These are phyloP conservation scores for Litsea cubeba DNA, from an alignment of 164 flowering plant genomes.

Conservation along the genomic window DNA sequence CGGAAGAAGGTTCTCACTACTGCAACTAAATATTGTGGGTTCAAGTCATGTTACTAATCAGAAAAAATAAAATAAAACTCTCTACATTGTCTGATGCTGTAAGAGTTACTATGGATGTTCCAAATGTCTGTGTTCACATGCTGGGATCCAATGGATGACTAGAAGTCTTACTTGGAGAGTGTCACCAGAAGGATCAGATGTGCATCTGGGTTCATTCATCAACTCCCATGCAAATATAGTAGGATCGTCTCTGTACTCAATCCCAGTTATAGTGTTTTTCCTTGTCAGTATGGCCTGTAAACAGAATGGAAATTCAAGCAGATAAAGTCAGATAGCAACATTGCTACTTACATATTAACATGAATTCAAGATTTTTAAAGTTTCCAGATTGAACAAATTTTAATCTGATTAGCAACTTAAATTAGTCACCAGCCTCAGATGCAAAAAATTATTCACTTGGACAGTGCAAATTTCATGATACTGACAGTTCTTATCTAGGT, in stretches of 20 bases:
- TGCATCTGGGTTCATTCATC: slow-evolving; percentile 97
- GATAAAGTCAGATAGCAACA: background rate
- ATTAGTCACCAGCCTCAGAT: background rate
- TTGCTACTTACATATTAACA: background rate
- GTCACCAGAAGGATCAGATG: slow-evolving; percentile 86
- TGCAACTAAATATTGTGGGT: too few species aligned
- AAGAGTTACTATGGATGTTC: background rate
- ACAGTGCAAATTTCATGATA: background rate
- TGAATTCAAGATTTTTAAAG: background rate
- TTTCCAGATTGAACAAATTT: background rate
- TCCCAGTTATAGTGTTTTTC: slow-evolving; percentile 78
- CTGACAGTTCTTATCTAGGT: background rate
- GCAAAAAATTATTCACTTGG: background rate
- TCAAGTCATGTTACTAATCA: too few species aligned
- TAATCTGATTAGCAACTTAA: background rate
- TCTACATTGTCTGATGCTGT: background rate
- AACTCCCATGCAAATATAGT: slow-evolving; percentile 94
- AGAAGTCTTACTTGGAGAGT: slow-evolving; percentile 75
- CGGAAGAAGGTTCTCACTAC: too few species aligned
- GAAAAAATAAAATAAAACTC: too few species aligned
- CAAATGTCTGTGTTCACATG: background rate
- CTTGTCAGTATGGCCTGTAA: slow-evolving; percentile 77
- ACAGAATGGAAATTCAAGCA: slow-evolving; percentile 1
- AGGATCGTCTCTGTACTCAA: slow-evolving; percentile 89
- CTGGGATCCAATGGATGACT: background rate